Evolutionary conservation across 1,284 basidiomycete species (phyloP).

Genomic region (Cryptococcus amylolentus): DNA sequence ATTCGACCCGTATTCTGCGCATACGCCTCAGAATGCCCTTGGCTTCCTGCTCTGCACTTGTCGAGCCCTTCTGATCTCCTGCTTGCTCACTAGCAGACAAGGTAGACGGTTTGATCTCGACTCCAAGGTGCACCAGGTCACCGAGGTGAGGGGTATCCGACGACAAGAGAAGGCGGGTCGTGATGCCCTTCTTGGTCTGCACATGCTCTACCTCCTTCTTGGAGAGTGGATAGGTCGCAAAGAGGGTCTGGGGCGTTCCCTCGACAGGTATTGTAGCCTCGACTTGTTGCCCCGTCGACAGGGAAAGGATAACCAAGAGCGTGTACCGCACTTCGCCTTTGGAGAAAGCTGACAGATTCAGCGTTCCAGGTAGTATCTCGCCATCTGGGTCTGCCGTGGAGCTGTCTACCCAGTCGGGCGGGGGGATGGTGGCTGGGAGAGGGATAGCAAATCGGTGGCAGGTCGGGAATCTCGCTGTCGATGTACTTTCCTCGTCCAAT

Average conservation of each 20-base stretch:
- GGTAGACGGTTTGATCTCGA: constrained; percentile 32
- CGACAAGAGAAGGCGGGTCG: constrained; percentile 32
- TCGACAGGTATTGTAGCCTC: constrained; percentile 30
- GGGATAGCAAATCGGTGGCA: constrained; percentile 11
- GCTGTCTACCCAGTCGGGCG: constrained; percentile 17
- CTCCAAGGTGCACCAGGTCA: constrained; percentile 32
- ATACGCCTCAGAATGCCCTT: constrained; percentile 33
- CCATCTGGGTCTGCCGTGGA: background rate
- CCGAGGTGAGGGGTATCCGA: constrained; percentile 32
- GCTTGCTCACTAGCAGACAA: no score
- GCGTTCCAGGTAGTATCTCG: constrained; percentile 33
- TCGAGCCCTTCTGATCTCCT: background rate
- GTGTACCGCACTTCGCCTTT: constrained; percentile 35
- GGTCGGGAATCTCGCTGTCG: constrained; percentile 6
- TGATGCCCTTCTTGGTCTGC: constrained; percentile 32
- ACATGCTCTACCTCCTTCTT: constrained; percentile 23
- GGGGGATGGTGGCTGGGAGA: constrained; percentile 37
- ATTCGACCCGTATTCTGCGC: constrained; percentile 42
- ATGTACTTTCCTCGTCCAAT: constrained; percentile 5
- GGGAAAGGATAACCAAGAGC: constrained; percentile 25
- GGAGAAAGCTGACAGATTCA: constrained; percentile 32
- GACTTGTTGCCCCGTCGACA: constrained; percentile 22
- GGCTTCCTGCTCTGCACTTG: constrained; percentile 26
- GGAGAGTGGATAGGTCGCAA: background rate
- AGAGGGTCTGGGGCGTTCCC: constrained; percentile 33